Evolutionary conservation across 2,329 filamentous ascomycete genomes (phyloP).

Genomic region (Colletotrichum godetiae): DNA sequence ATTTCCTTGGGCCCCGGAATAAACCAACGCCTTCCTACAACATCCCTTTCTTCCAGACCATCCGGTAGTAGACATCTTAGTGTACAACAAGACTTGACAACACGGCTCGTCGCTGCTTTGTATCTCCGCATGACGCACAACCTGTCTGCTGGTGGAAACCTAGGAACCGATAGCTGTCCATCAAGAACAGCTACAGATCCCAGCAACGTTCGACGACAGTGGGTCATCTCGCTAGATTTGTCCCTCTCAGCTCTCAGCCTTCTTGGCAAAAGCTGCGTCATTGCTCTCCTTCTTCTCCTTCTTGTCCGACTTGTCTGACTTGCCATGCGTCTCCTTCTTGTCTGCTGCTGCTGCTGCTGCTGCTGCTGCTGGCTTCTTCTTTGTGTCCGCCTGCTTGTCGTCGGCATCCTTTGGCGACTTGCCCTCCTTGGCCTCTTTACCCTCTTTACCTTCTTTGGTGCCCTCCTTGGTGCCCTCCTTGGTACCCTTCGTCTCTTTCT

Average conservation of each 20-base stretch:
- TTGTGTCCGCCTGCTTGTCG: neutral
- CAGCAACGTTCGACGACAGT: neutral
- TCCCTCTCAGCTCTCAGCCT: conserved; percentile 7
- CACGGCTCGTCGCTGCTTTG: neutral
- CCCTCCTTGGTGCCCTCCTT: conserved; percentile 6
- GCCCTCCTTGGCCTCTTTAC: conserved; percentile 23
- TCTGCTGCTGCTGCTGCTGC: neutral
- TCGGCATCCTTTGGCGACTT: conserved; percentile 8
- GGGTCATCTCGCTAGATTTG: neutral
- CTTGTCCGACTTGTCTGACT: conserved; percentile 33
- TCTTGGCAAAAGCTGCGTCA: conserved; percentile 6
- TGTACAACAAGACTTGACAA: neutral
- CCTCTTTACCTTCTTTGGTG: no score
- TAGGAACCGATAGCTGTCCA: neutral
- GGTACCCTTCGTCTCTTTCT: conserved; percentile 18
- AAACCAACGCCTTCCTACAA: conserved; percentile 13
- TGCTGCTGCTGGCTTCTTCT: neutral
- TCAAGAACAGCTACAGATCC: neutral
- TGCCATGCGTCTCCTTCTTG: conserved; percentile 33
- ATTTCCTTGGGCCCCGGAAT: neutral
- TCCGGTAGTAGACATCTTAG: neutral
- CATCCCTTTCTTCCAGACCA: neutral
- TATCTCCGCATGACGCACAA: neutral
- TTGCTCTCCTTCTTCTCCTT: conserved; percentile 1
- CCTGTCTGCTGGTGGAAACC: neutral